These are phyloP conservation scores for Aspergillus pseudoglaucus DNA, from an alignment of 2,329 filamentous ascomycete genomes.

Conservation along the genomic window DNA sequence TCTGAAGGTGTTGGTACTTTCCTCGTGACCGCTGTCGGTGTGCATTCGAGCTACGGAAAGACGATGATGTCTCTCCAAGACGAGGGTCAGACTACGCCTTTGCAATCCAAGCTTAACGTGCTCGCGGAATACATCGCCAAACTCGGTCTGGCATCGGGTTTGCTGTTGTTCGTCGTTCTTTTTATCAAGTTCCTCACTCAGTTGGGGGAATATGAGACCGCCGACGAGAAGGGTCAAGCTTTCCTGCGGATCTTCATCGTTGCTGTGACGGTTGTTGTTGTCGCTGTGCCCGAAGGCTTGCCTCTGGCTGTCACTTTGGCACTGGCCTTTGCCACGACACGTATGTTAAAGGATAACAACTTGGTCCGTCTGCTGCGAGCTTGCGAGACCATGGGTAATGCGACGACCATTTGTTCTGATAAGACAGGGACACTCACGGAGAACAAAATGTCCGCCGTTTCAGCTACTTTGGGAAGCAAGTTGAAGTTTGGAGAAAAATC, in stretches of 20 bases:
- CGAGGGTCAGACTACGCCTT: slow-evolving; percentile 68
- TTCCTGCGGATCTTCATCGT: slow-evolving; percentile 55
- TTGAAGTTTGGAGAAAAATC: slow-evolving; percentile 40
- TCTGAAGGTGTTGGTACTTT: slow-evolving; percentile 70
- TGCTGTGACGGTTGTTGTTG: slow-evolving; percentile 54
- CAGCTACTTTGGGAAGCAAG: slow-evolving; percentile 48
- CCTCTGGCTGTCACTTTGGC: slow-evolving; percentile 57
- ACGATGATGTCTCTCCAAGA: slow-evolving; percentile 73
- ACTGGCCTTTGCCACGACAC: slow-evolving; percentile 56
- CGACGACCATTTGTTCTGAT: slow-evolving; percentile 58
- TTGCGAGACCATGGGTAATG: slow-evolving; percentile 60
- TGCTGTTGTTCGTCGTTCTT: slow-evolving; percentile 70
- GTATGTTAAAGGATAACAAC: slow-evolving; percentile 59
- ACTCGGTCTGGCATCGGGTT: slow-evolving; percentile 62
- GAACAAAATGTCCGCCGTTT: slow-evolving; percentile 57
- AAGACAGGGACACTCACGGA: slow-evolving; percentile 62
- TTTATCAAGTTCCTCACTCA: slow-evolving; percentile 69
- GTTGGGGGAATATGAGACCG: slow-evolving; percentile 46
- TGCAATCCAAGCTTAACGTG: slow-evolving; percentile 70
- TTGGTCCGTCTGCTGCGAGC: slow-evolving; percentile 54
- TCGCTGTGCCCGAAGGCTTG: slow-evolving; percentile 55
- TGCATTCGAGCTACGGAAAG: slow-evolving; percentile 69
- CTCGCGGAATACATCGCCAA: slow-evolving; percentile 77
- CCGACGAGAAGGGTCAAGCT: slow-evolving; percentile 49
- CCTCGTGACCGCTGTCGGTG: slow-evolving; percentile 66